phyloP scores from a whole-genome alignment of 352 stramenopile species.

The Phytophthora pistaciae region DNA sequence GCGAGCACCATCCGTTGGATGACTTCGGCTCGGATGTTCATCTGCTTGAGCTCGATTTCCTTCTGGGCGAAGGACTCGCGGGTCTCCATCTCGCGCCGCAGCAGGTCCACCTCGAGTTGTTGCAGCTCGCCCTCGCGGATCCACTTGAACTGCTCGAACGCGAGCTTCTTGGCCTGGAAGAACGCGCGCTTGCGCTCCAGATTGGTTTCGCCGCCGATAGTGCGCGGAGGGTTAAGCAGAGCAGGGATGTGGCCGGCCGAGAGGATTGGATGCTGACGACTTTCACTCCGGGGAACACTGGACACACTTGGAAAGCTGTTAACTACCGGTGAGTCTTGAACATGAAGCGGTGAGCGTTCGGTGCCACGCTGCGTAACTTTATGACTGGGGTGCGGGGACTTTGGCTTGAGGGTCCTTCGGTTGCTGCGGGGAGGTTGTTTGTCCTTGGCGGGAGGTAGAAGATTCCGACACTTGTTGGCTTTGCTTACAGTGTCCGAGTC shows the following conservation, averaged over 20 bases:
- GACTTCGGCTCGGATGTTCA: slow-evolving; percentile 22
- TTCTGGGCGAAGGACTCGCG: slow-evolving; percentile 21
- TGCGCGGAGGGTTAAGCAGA: neutral
- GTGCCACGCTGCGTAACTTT: neutral
- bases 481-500: neutral
- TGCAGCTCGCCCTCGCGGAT: slow-evolving; percentile 22
- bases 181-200: slow-evolving; percentile 25
- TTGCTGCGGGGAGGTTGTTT: neutral
- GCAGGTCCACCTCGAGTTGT: slow-evolving; percentile 19
- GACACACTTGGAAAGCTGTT: neutral
- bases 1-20: slow-evolving; percentile 27
- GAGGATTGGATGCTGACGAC: neutral
- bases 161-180: slow-evolving; percentile 20
- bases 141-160: slow-evolving; percentile 30
- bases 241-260: slow-evolving; percentile 10
- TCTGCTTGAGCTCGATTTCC: slow-evolving; percentile 24
- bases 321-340: neutral
- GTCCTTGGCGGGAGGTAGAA: neutral
- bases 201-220: neutral
- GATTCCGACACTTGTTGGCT: neutral
- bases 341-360: neutral
- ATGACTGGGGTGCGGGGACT: neutral
- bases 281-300: neutral
- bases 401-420: neutral
- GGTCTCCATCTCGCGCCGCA: slow-evolving; percentile 31